A percentile compares a stretch with the other conserved stretches of the same genome.
phyloP scores from a whole-genome alignment of 192 early-diverging fungal genomes.

The Bifiguratus adelaidae region DNA sequence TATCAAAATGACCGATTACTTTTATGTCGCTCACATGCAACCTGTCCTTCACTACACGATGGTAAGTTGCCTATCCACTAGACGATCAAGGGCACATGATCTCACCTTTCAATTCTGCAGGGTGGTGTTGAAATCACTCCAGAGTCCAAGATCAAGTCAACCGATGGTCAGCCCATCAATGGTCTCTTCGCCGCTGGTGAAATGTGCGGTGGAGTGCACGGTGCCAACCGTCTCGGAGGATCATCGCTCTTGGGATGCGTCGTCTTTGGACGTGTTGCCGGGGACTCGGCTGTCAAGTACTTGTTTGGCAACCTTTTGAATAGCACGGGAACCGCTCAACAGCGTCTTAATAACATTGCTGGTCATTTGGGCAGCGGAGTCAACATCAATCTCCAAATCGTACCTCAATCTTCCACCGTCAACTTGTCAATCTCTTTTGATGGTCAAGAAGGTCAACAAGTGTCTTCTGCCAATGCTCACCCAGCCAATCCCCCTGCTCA shows the following conservation, averaged over 20 bases:
- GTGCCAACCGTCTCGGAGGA: slow-evolving; percentile 93
- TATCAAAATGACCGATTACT: slow-evolving; percentile 40
- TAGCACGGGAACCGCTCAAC: slow-evolving; percentile 31
- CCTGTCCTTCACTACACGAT: slow-evolving; percentile 85
- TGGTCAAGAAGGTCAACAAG: not conserved
- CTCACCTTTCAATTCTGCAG: slow-evolving; percentile 29
- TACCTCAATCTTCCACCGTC: slow-evolving; percentile 32
- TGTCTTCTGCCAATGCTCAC: slow-evolving; percentile 14
- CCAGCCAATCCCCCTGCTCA: slow-evolving; percentile 15
- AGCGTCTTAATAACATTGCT: slow-evolving; percentile 56
- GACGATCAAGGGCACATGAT: slow-evolving; percentile 18
- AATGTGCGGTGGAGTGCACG: slow-evolving; percentile 92
- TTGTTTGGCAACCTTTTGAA: slow-evolving; percentile 42
- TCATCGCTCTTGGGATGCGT: slow-evolving; percentile 91
- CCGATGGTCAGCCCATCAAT: slow-evolving; percentile 46
- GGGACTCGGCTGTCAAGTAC: slow-evolving; percentile 53
- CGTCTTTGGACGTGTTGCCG: slow-evolving; percentile 92
- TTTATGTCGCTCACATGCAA: slow-evolving; percentile 62
- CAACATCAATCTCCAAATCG: slow-evolving; percentile 50
- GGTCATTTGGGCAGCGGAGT: slow-evolving; percentile 53
- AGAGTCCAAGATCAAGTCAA: slow-evolving; percentile 44
- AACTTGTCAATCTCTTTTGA: slow-evolving; percentile 35
- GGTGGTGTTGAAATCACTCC: slow-evolving; percentile 81
- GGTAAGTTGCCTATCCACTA: slow-evolving; percentile 32
- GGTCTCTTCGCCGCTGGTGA: slow-evolving; percentile 89